A percentile compares a stretch with the other conserved stretches of the same genome.
Conservation (phyloP, 2,329 filamentous ascomycete species). For the Camillea tinctor region DNA sequence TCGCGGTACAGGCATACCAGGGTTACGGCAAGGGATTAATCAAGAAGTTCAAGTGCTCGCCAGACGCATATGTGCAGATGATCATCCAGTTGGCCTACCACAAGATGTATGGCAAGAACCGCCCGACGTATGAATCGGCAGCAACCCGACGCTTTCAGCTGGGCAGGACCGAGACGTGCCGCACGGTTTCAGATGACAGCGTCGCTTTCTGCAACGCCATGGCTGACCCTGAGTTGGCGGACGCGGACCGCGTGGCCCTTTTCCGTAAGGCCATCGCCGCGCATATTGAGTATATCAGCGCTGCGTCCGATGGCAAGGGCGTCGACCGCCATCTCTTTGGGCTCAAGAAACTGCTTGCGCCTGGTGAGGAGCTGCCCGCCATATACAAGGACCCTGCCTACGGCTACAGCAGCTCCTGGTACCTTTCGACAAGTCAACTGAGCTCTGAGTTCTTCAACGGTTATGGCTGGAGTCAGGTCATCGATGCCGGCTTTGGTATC, state of each 20-base stretch:
- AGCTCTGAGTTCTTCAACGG: slow-evolving; percentile 98
- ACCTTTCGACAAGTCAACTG: slow-evolving; percentile 82
- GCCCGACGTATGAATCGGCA: slow-evolving; percentile 96
- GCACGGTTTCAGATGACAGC: slow-evolving; percentile 85
- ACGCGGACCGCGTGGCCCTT: slow-evolving; percentile 66
- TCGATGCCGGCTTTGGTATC: slow-evolving; percentile 93
- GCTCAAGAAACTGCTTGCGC: slow-evolving; percentile 82
- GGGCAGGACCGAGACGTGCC: slow-evolving; percentile 94
- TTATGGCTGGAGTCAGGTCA: slow-evolving; percentile 97
- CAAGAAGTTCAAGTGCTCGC: slow-evolving; percentile 99
- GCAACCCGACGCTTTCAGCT: slow-evolving; percentile 93
- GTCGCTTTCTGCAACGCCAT: slow-evolving; percentile 89
- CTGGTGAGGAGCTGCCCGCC: slow-evolving; percentile 76
- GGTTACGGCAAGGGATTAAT: slow-evolving; percentile 97
- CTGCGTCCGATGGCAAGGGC: slow-evolving; percentile 87
- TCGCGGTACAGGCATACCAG: slow-evolving; percentile 92
- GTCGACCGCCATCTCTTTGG: slow-evolving; percentile 98
- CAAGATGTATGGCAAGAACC: slow-evolving; percentile 98
- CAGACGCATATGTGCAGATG: slow-evolving; percentile 98
- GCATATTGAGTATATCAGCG: slow-evolving; percentile 87
- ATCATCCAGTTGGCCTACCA: slow-evolving; percentile 96
- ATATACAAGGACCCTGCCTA: slow-evolving; percentile 88
- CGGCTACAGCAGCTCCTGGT: slow-evolving; percentile 84
- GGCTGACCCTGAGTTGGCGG: slow-evolving; percentile 63
- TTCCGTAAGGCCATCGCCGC: slow-evolving; percentile 80